Percentiles rank a stretch among this genome's conserved stretches.
These are phyloP conservation scores for Mortierella alpina DNA, from an alignment of 192 early-diverging fungal species.

Conservation along the genomic window DNA sequence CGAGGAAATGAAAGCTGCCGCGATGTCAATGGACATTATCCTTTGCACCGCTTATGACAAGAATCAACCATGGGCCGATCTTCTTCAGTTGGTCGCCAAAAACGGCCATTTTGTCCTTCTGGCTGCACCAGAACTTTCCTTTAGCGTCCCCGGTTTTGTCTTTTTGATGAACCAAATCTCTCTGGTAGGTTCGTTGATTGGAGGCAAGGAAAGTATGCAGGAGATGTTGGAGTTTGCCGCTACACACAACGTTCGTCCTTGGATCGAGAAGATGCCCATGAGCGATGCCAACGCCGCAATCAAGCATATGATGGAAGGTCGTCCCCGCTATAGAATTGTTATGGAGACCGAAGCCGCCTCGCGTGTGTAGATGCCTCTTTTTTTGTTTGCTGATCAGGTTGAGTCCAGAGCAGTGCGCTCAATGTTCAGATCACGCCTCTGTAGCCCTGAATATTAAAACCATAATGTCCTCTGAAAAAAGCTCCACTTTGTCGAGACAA, in stretches of 20 bases:
- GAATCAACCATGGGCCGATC: constrained; percentile 56
- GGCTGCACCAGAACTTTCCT: constrained; percentile 63
- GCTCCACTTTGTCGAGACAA: background rate
- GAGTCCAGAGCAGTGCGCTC: no score
- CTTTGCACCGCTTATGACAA: constrained; percentile 28
- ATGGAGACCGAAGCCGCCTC: constrained; percentile 59
- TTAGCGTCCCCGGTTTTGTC: constrained; percentile 40
- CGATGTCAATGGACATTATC: constrained; percentile 23
- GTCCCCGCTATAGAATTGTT: constrained; percentile 73
- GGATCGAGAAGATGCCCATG: constrained; percentile 67
- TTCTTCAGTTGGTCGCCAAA: constrained; percentile 57
- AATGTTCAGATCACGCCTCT: no score
- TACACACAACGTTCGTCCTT: constrained; percentile 66
- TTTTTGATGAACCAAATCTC: constrained; percentile 36
- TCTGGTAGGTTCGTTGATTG: constrained; percentile 74
- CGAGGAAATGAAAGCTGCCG: background rate
- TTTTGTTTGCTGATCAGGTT: no score
- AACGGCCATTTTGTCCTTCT: constrained; percentile 69
- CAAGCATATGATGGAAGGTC: constrained; percentile 61
- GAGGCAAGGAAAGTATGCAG: constrained; percentile 64
- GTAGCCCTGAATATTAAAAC: no score
- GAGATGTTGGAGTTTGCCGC: constrained; percentile 74
- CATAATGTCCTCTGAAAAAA: background rate
- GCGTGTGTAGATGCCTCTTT: no score
- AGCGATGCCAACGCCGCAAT: constrained; percentile 66